Evolutionary conservation across 257 asterid genomes (phyloP), one percentile per base, ranked within the genome.

Genomic region (Jasminum sambac): DNA sequence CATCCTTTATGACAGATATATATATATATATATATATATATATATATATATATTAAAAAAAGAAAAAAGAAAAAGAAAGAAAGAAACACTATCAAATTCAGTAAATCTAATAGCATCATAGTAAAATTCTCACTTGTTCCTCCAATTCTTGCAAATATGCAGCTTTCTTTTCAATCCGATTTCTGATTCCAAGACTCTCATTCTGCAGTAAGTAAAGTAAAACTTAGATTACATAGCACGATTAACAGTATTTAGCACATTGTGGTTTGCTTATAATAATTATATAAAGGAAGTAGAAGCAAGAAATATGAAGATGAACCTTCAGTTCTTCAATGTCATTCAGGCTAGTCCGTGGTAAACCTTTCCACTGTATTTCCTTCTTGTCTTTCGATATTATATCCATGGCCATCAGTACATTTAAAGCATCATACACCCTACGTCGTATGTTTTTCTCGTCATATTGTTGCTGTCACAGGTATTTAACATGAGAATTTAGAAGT

Each of bases 371-470:
- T 86, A 94, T 94, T 73, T 94, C 97, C 78, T 91, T 94, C 79
- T 94, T 94, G 77, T 94, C 98, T 82, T 91, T 95, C 37, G 99
- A 91, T 75, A 95, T 91, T 57, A 95, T 91, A 82, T 91, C 99
- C 99, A 95, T 95, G 11, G 99, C 99, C 99, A 95, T 95, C 71
- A 95, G 87, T 77, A 95, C 99, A 70, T 95, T 95, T 69, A 95
- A 75, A 72, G 98, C 99, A 79, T 95, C 99, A 72, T 91, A 95
- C 19, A 95, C 99, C 81, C 99, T 84, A 46, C 99, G 93, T 12
- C 99, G 88, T 65, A 95, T 95, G 72, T 95, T 95, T 78, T 95
- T 95, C 91, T 95, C 99, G 64, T 95, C 99, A 69, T 95, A 95
- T 80, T 89, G 99, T 88, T 91, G 96, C 98, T 95, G 98, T 21